A percentile compares a stretch with the other conserved stretches of the same genome.
Conservation (phyloP, 1,284 basidiomycete species). For the Singerocomus rubriflavus region DNA sequence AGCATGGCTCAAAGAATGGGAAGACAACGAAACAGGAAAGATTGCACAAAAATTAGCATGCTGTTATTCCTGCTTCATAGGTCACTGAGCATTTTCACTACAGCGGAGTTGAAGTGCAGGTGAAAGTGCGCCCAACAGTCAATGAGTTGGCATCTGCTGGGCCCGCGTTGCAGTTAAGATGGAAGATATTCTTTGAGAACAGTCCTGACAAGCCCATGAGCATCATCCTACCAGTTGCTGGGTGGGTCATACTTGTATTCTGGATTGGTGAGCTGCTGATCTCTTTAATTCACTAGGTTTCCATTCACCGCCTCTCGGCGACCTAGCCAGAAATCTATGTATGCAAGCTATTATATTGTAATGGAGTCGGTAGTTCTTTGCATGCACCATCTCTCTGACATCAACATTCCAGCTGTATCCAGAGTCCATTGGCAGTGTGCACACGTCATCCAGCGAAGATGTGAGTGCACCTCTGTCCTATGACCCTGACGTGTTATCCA, state of each 20-base stretch:
- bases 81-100: not conserved
- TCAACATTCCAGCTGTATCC: constrained; percentile 27
- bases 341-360: constrained; percentile 14
- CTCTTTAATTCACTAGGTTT: not conserved
- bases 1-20: constrained; percentile 45
- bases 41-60: constrained; percentile 47
- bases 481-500: constrained; percentile 10
- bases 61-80: not conserved
- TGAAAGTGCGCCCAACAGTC: constrained; percentile 39
- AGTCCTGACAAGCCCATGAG: constrained; percentile 24
- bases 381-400: not conserved
- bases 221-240: constrained; percentile 12
- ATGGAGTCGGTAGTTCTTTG: not conserved
- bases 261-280: not conserved
- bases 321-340: constrained; percentile 11
- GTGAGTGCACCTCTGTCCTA: constrained; percentile 23
- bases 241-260: constrained; percentile 7
- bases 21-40: constrained; percentile 42
- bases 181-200: constrained; percentile 31
- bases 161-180: constrained; percentile 14
- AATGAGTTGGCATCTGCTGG: constrained; percentile 37
- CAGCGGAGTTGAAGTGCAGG: constrained; percentile 38
- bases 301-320: not conserved
- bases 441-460: constrained; percentile 29
- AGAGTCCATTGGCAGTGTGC: constrained; percentile 27